A percentile compares a stretch with the other conserved stretches of the same genome.
Conservation (phyloP, 169 alveolate genomes). For the Hepatocystis sp. region DNA sequence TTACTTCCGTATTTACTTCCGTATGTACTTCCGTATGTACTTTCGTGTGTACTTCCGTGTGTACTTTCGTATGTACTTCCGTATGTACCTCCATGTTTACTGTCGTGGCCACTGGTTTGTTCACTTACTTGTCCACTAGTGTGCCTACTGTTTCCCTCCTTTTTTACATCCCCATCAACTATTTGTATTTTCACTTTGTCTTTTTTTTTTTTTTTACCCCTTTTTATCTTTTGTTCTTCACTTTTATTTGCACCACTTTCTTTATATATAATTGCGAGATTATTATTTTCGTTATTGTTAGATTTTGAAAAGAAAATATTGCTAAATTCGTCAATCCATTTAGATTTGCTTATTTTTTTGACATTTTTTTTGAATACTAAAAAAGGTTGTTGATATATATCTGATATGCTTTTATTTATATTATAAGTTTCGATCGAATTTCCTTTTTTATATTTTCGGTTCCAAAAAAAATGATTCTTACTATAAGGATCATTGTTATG, state of each 20-base stretch:
- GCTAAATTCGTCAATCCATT: constrained; percentile 75
- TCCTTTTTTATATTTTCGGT: constrained; percentile 58
- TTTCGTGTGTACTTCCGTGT: too few relatives aligned
- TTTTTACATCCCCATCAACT: background rate
- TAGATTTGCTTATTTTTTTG: constrained; percentile 56
- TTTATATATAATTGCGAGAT: constrained; percentile 9
- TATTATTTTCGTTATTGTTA: constrained; percentile 47
- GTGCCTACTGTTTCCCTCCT: too few relatives aligned
- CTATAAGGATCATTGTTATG: constrained; percentile 67
- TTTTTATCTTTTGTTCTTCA: background rate
- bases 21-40: too few relatives aligned
- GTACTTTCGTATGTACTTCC: too few relatives aligned
- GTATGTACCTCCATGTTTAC: too few relatives aligned
- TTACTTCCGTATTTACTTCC: too few relatives aligned
- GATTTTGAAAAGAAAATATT: constrained; percentile 60
- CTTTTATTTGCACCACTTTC: constrained; percentile 6
- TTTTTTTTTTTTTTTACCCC: background rate
- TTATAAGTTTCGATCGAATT: constrained; percentile 55
- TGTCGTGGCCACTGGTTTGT: too few relatives aligned
- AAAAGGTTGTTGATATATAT: constrained; percentile 54
- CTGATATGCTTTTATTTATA: constrained; percentile 61
- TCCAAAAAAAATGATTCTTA: constrained; percentile 15
- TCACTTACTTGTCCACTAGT: background rate
- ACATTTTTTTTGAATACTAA: constrained; percentile 61
- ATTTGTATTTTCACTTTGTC: background rate